Conservation (phyloP, 176 grass and related monocot genomes). For the Carex parvula region DNA sequence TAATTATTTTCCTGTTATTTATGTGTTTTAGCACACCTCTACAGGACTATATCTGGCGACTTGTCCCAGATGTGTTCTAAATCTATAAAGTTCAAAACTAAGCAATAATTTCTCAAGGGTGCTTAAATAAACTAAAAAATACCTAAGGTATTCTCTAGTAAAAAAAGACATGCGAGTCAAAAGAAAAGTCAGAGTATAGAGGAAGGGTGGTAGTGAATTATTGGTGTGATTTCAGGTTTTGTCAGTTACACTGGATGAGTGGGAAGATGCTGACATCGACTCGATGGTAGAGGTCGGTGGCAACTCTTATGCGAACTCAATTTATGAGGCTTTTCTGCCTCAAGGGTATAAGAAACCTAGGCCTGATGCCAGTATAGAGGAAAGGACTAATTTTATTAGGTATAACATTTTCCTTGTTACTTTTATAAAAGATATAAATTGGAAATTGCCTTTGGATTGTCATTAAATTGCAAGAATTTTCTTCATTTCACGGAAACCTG, state of each 20-base stretch:
- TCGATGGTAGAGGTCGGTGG: slow-evolving; percentile 95
- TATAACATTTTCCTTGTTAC: slow-evolving; percentile 28
- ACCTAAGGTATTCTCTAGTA: neutral
- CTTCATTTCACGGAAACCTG: neutral
- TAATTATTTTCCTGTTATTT: slow-evolving; percentile 13
- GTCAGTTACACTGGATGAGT: slow-evolving; percentile 90
- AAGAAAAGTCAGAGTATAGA: neutral
- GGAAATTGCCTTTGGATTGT: neutral
- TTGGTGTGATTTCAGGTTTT: slow-evolving; percentile 52
- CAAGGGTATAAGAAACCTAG: slow-evolving; percentile 83
- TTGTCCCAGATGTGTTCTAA: neutral
- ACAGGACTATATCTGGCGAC: neutral
- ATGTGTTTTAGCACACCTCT: neutral
- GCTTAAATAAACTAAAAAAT: neutral
- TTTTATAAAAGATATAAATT: neutral
- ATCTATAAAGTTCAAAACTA: neutral
- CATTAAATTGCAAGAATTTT: neutral
- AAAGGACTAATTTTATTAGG: slow-evolving; percentile 91
- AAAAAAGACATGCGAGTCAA: neutral
- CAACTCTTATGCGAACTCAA: slow-evolving; percentile 99
- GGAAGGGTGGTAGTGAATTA: neutral
- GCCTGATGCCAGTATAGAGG: slow-evolving; percentile 60
- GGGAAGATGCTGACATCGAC: slow-evolving; percentile 83
- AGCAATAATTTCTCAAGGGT: neutral
- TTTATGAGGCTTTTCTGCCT: slow-evolving; percentile 97